These are phyloP conservation scores for Collybia sp. DNA, from an alignment of 768 basidiomycete species.

Conservation along the genomic window DNA sequence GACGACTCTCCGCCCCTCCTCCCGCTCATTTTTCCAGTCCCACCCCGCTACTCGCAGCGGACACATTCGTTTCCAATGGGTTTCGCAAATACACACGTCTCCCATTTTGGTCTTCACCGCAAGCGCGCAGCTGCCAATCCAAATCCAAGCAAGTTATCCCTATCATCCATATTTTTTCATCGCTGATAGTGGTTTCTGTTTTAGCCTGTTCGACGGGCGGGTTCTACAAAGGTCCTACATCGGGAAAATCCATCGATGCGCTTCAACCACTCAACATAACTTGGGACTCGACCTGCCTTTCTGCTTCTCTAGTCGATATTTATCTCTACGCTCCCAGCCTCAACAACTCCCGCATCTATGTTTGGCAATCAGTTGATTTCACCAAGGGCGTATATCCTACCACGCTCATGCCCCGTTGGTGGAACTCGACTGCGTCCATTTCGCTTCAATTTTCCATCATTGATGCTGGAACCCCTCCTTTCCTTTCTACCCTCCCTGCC, in stretches of 20 bases:
- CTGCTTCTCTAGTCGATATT: slow-evolving; percentile 53
- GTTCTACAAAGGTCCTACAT: slow-evolving; percentile 55
- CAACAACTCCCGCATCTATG: slow-evolving; percentile 40
- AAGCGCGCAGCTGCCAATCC: too few relatives aligned
- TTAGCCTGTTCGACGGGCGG: slow-evolving; percentile 46
- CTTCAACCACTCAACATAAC: slow-evolving; percentile 47
- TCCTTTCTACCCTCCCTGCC: slow-evolving; percentile 49
- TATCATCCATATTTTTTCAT: too few relatives aligned
- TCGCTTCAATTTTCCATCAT: slow-evolving; percentile 60
- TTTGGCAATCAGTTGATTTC: slow-evolving; percentile 51
- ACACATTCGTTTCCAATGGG: too few relatives aligned
- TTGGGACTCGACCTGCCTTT: slow-evolving; percentile 63
- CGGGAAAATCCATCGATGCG: slow-evolving; percentile 40
- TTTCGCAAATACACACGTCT: too few relatives aligned
- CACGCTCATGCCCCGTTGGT: slow-evolving; percentile 60
- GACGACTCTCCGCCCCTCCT: too few relatives aligned
- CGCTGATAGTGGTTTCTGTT: too few relatives aligned
- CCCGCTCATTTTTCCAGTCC: too few relatives aligned
- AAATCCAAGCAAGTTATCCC: too few relatives aligned
- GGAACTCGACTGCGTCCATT: slow-evolving; percentile 49
- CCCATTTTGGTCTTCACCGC: too few relatives aligned
- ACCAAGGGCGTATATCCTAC: slow-evolving; percentile 44
- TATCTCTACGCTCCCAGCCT: slow-evolving; percentile 55
- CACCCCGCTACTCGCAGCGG: too few relatives aligned
- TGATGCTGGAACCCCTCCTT: slow-evolving; percentile 39